A percentile compares a stretch with the other conserved stretches of the same genome.
These are phyloP conservation scores for Boletus speciosus DNA, from an alignment of 768 basidiomycete genomes.

Conservation along the genomic window DNA sequence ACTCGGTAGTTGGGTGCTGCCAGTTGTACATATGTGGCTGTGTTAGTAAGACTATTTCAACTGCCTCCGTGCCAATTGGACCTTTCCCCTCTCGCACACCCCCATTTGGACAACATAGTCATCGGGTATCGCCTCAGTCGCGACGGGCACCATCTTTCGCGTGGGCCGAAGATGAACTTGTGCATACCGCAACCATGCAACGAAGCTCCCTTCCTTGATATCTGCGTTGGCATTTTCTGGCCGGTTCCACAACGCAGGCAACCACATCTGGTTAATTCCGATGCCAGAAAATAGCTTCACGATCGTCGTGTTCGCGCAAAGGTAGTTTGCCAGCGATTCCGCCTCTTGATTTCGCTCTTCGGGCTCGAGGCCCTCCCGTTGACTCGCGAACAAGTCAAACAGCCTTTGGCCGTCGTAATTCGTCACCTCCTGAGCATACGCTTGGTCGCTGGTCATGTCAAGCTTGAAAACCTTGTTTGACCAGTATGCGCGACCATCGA, in stretches of 20 bases:
- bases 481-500: slow-evolving; percentile 3
- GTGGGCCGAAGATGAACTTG: not conserved
- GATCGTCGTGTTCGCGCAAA: slow-evolving; percentile 1
- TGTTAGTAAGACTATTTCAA: not conserved
- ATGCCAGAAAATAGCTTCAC: slow-evolving; percentile 2
- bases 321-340: not conserved
- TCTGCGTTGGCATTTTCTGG: not conserved
- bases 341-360: slow-evolving; percentile 2
- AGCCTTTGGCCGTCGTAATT: not conserved
- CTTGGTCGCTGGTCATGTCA: slow-evolving; percentile 1
- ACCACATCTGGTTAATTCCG: not conserved
- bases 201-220: slow-evolving; percentile 2
- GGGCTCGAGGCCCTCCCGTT: not conserved
- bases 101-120: not conserved
- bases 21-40: not conserved
- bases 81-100: not conserved
- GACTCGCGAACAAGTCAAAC: slow-evolving; percentile 5
- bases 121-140: not conserved
- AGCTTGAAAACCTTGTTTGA: slow-evolving; percentile 1
- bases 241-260: slow-evolving; percentile 1
- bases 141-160: not conserved
- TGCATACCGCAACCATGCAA: slow-evolving; percentile 1
- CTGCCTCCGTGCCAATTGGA: not conserved
- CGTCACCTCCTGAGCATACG: not conserved
- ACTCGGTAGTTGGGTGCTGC: no score